These are phyloP conservation scores for Leucocoprinus birnbaumii DNA, from an alignment of 768 basidiomycete species.

Conservation along the genomic window DNA sequence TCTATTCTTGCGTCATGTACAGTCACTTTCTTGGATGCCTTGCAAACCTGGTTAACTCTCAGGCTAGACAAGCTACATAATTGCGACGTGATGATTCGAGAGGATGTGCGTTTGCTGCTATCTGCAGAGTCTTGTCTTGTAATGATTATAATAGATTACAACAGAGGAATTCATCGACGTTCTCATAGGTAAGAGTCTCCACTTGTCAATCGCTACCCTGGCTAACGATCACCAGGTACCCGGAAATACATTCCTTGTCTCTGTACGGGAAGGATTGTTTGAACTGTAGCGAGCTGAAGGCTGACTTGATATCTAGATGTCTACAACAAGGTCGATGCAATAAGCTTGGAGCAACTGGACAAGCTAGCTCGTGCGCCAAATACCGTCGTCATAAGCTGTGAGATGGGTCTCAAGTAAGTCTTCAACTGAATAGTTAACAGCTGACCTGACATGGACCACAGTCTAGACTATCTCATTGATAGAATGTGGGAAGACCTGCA, in stretches of 20 bases:
- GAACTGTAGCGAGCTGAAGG: neutral
- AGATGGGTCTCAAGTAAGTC: constrained; percentile 84
- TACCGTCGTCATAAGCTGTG: constrained; percentile 95
- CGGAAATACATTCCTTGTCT: constrained; percentile 95
- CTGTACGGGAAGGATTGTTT: constrained; percentile 44
- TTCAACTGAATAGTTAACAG: constrained; percentile 4
- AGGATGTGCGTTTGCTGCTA: constrained; percentile 64
- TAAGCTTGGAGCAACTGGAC: constrained; percentile 81
- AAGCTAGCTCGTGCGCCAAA: constrained; percentile 78
- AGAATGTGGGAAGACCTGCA: constrained; percentile 79
- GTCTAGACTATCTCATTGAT: constrained; percentile 71
- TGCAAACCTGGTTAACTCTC: neutral
- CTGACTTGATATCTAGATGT: constrained; percentile 52
- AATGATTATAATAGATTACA: constrained; percentile 59
- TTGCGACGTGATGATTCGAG: constrained; percentile 97
- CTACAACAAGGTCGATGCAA: constrained; percentile 95
- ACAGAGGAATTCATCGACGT: constrained; percentile 98
- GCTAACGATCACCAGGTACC: constrained; percentile 49
- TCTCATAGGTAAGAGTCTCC: constrained; percentile 67
- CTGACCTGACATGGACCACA: constrained; percentile 22
- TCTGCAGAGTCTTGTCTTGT: constrained; percentile 8
- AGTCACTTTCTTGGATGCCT: constrained; percentile 16
- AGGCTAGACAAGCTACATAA: constrained; percentile 80
- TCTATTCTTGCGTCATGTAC: constrained; percentile 87
- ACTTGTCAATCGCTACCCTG: neutral